A percentile compares a stretch with the other conserved stretches of the same genome.
Conservation (phyloP, 2,329 filamentous ascomycete species). For the Chaetomiaceae sp. region DNA sequence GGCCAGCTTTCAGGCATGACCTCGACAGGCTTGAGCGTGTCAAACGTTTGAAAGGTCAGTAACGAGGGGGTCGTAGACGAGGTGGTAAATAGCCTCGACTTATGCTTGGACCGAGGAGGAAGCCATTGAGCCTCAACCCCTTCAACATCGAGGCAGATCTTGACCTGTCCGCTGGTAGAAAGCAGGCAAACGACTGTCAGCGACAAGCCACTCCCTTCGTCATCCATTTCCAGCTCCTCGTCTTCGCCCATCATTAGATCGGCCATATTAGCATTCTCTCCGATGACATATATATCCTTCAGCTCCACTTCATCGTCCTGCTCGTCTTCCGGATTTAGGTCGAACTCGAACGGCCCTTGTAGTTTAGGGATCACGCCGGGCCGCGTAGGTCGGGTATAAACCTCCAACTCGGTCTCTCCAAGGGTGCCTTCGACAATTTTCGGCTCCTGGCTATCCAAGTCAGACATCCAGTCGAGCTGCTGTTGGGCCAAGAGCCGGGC, state of each 20-base stretch:
- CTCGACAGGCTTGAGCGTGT: slow-evolving; percentile 53
- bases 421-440: slow-evolving; percentile 46
- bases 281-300: slow-evolving; percentile 60
- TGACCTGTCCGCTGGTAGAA: slow-evolving; percentile 56
- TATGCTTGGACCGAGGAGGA: slow-evolving; percentile 51
- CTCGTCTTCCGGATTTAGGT: slow-evolving; percentile 48
- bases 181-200: slow-evolving; percentile 56
- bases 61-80: slow-evolving; percentile 44
- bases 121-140: slow-evolving; percentile 65
- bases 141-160: slow-evolving; percentile 58
- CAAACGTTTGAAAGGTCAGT: slow-evolving; percentile 59
- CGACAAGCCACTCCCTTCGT: slow-evolving; percentile 57
- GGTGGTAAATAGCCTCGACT: slow-evolving; percentile 37
- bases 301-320: slow-evolving; percentile 55
- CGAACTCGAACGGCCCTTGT: slow-evolving; percentile 59
- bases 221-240: slow-evolving; percentile 54
- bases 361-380: slow-evolving; percentile 56
- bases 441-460: slow-evolving; percentile 60
- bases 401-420: slow-evolving; percentile 48
- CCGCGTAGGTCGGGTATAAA: slow-evolving; percentile 53
- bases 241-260: slow-evolving; percentile 63
- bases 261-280: slow-evolving; percentile 56
- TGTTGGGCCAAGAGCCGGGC: slow-evolving; percentile 58
- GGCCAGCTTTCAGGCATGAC: slow-evolving; percentile 57
- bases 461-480: slow-evolving; percentile 64